Evolutionary conservation across 2,329 filamentous ascomycete genomes (phyloP).

Genomic region (Fusarium piperis): DNA sequence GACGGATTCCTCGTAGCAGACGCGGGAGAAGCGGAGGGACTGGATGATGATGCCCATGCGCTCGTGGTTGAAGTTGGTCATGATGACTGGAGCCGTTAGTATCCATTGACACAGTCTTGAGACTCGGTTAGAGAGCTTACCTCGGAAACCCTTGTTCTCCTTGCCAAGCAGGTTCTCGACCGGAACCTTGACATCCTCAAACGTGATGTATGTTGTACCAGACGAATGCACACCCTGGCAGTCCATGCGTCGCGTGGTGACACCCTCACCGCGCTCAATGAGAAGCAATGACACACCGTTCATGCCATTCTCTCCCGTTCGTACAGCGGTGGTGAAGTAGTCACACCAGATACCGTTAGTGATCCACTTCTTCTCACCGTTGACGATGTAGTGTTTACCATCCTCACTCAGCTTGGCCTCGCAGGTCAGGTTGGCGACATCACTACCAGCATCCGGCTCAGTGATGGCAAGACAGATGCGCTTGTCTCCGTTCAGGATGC

Average conservation of each 20-base stretch:
- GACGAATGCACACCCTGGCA: conserved; percentile 94
- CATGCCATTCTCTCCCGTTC: conserved; percentile 90
- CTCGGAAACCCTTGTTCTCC: conserved; percentile 96
- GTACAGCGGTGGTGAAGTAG: conserved; percentile 97
- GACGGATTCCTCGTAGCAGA: conserved; percentile 96
- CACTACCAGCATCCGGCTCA: conserved; percentile 92
- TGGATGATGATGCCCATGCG: conserved; percentile 99
- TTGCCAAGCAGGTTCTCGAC: conserved; percentile 99
- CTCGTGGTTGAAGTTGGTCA: conserved; percentile 99
- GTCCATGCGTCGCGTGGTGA: conserved; percentile 95
- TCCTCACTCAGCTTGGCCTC: conserved; percentile 95
- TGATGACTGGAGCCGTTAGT: conserved; percentile 73
- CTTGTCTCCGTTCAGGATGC: conserved; percentile 91
- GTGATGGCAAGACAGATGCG: conserved; percentile 97
- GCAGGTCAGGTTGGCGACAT: conserved; percentile 94
- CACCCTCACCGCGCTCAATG: conserved; percentile 89
- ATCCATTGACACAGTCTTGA: background rate
- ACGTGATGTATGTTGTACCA: conserved; percentile 91
- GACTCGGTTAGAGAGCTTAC: conserved; percentile 47
- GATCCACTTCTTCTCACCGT: conserved; percentile 99
- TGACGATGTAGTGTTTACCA: conserved; percentile 99
- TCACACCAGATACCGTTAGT: conserved; percentile 97
- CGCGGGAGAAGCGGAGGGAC: conserved; percentile 91
- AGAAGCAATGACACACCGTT: conserved; percentile 90
- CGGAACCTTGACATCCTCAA: conserved; percentile 98